A percentile compares a stretch with the other conserved stretches of the same genome.
Conservation (phyloP, 768 basidiomycete genomes). For the Lenzites betulinus region DNA sequence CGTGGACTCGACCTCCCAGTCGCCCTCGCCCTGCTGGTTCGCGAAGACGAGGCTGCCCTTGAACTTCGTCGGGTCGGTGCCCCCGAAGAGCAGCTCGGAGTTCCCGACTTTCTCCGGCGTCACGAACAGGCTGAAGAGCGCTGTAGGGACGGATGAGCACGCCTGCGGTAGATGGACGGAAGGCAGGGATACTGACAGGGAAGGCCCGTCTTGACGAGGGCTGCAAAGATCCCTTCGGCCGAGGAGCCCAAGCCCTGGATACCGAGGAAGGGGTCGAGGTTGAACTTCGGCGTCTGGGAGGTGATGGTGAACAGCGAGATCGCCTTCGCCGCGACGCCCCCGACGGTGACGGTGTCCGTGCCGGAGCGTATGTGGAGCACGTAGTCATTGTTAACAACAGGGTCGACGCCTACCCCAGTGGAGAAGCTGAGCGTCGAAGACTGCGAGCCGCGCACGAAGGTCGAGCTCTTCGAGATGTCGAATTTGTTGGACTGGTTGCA, state of each 20-base stretch:
- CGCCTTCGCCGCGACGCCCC: constrained; percentile 41
- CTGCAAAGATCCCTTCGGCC: constrained; percentile 52
- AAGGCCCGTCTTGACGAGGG: constrained; percentile 48
- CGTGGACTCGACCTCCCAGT: constrained; percentile 50
- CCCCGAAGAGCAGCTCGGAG: constrained; percentile 57
- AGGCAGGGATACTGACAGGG: constrained; percentile 41
- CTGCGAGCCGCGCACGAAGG: constrained; percentile 47
- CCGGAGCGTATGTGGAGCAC: constrained; percentile 48
- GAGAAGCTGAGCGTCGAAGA: constrained; percentile 51
- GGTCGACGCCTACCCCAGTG: constrained; percentile 56
- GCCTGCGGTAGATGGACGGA: background rate
- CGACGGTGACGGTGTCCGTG: constrained; percentile 52
- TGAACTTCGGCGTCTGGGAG: constrained; percentile 52
- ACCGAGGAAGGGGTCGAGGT: constrained; percentile 57
- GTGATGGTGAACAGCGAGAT: constrained; percentile 53
- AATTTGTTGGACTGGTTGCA: constrained; percentile 51
- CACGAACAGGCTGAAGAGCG: constrained; percentile 53
- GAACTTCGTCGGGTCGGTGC: constrained; percentile 54
- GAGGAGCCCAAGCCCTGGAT: constrained; percentile 57
- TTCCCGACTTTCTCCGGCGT: constrained; percentile 39
- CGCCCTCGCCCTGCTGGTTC: constrained; percentile 38
- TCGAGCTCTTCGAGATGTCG: constrained; percentile 49
- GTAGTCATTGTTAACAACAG: constrained; percentile 50
- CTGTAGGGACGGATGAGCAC: constrained; percentile 25
- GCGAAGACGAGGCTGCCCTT: constrained; percentile 48